Conservation (phyloP, 1,139 yeast species). For the Kodamaea anthophila region DNA sequence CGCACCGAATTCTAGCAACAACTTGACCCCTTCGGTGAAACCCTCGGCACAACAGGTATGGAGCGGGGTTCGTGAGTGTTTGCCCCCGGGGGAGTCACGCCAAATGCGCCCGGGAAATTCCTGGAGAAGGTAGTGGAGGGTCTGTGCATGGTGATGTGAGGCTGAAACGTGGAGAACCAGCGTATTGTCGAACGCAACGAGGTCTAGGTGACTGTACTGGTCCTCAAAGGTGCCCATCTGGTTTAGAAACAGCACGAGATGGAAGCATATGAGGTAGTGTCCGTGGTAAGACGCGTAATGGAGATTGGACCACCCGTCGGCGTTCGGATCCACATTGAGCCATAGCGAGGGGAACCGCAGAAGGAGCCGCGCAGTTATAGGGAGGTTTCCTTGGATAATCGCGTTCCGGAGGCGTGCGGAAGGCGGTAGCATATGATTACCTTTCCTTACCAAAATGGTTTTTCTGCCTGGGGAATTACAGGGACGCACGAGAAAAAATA, state of each 20-base stretch:
- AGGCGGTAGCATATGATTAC: slow-evolving; percentile 69
- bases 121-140: slow-evolving; percentile 74
- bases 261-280: slow-evolving; percentile 69
- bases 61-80: slow-evolving; percentile 56
- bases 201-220: slow-evolving; percentile 22
- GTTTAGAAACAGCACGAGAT: slow-evolving; percentile 35
- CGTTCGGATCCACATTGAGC: slow-evolving; percentile 59
- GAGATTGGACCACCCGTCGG: slow-evolving; percentile 82
- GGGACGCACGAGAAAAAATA: no score
- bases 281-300: slow-evolving; percentile 87
- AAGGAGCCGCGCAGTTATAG: slow-evolving; percentile 66
- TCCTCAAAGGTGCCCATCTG: slow-evolving; percentile 15
- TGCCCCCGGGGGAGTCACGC: slow-evolving; percentile 45
- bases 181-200: slow-evolving; percentile 56
- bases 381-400: slow-evolving; percentile 61
- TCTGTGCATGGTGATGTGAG: slow-evolving; percentile 60
- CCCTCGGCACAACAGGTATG: slow-evolving; percentile 69
- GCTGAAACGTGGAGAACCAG: slow-evolving; percentile 78
- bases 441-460: no score
- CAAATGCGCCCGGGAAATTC: slow-evolving; percentile 70
- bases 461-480: no score
- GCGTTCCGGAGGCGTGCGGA: slow-evolving; percentile 68
- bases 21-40: slow-evolving; percentile 61
- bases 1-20: slow-evolving; percentile 78
- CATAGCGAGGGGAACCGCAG: slow-evolving; percentile 71